Base-by-base conservation (phyloP, 139 green algal species). In the Ostreobium quekettii region DNA sequence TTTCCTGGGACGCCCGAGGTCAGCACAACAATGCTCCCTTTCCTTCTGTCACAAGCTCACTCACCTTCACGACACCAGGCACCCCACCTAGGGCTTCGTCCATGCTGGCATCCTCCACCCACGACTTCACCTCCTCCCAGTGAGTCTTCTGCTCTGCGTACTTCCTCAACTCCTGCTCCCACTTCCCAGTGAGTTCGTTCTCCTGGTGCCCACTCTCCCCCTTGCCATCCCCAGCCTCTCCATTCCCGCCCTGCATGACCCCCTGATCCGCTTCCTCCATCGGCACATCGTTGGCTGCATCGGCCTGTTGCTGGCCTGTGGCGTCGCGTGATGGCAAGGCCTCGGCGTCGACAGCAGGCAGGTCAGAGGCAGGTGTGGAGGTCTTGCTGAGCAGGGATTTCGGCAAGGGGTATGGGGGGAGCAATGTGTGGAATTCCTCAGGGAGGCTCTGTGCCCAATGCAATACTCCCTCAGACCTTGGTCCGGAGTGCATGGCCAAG, bases 51-150 rank as follows among this genome's bases (percentile, higher is more conserved):
- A n/a, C n/a, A n/a, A n/a, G n/a, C n/a, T n/a, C n/a, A n/a, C n/a
- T n/a, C n/a, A n/a, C n/a, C n/a, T n/a, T n/a, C n/a, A n/a, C n/a
- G n/a, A n/a, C n/a, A n/a, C n/a, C n/a, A n/a, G n/a, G n/a, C n/a
- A n/a, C n/a, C n/a, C n/a, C n/a, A n/a, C n/a, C n/a, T n/a, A 62
- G 19, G 53, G 19, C 53, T 11, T 26, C 15, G 7, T 26, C 11
- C 19, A 53, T 53, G 19, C 19, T 53, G n/a, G 29, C 26, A 36
- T 4, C 69, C 4, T 75, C 48, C 68, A 80, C 46, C 63, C 64
- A 78, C 11, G 47, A 29, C 46, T 36, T 29, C 62, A 82, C 61
- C 53, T 83, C 75, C 42, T 24, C 36, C 11, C 36, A 57, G 2
- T 31, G 60, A 4, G 37, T 67, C 70, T 78, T 76, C 0, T 60